Conservation (phyloP, 768 basidiomycete genomes). For the Terana coerulea region DNA sequence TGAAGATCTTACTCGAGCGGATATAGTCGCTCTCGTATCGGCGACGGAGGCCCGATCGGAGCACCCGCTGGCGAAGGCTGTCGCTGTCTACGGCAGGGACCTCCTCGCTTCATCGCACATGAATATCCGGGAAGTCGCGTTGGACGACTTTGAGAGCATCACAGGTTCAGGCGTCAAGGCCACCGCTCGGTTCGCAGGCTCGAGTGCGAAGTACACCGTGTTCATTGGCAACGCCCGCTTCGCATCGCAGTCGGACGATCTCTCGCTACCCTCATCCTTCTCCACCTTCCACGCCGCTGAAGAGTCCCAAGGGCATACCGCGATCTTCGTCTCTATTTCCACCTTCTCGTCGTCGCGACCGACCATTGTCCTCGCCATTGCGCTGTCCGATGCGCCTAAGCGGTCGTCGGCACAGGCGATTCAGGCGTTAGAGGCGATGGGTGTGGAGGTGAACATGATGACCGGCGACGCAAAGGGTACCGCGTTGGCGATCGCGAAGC, state of each 20-base stretch:
- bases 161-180: slow-evolving; percentile 90
- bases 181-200: slow-evolving; percentile 47
- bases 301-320: slow-evolving; percentile 68
- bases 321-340: slow-evolving; percentile 79
- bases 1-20: slow-evolving; percentile 59
- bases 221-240: slow-evolving; percentile 78
- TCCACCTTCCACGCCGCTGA: slow-evolving; percentile 67
- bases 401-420: slow-evolving; percentile 82
- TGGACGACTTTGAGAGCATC: slow-evolving; percentile 80
- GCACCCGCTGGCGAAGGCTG: slow-evolving; percentile 93
- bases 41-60: slow-evolving; percentile 90
- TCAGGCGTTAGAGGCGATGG: slow-evolving; percentile 78
- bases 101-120: slow-evolving; percentile 40
- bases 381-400: slow-evolving; percentile 86
- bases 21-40: slow-evolving; percentile 76
- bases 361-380: slow-evolving; percentile 71
- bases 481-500: slow-evolving; percentile 82
- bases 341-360: slow-evolving; percentile 36
- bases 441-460: slow-evolving; percentile 89
- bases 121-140: slow-evolving; percentile 44
- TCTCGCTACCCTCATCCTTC: slow-evolving; percentile 56
- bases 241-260: slow-evolving; percentile 49
- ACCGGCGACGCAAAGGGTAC: slow-evolving; percentile 90
- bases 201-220: slow-evolving; percentile 44
- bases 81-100: slow-evolving; percentile 78